Evolutionary conservation across 2,329 filamentous ascomycete genomes (phyloP), one percentile per base, ranked within the genome.

Genomic region (Trichoderma arundinaceum): DNA sequence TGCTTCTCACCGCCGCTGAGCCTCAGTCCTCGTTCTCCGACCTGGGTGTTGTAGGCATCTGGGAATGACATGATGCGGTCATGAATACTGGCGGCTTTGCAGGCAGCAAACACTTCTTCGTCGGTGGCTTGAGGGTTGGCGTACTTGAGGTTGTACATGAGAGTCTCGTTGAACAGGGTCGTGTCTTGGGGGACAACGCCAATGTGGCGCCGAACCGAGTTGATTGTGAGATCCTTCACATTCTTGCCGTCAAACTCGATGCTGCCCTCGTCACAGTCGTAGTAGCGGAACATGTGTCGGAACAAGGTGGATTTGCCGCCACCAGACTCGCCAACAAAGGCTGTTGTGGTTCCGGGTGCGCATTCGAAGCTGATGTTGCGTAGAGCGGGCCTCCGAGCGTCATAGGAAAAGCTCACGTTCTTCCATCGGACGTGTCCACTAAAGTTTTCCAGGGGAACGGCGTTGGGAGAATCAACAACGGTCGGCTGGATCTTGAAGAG

Each of bases 271-370:
- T 89, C 84, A 63, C 90, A 87, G 74, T 97, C 96, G 82, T 98
- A 99, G 78, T 97, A 99, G 17, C 95, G 91, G 83, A 97, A 98
- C 76, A 99, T 88, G 56, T 98, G 86, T 58, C 95, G 90, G 82
- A 99, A 97, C 32, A 99, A 86, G 0, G 95, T 99, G 2, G 94
- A 98, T 78, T 99, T 99, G 70, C 95, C 95, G 66, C 95, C 95
- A 52, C 95, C 95, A 38, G 94, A 98, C 77, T 98, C 94, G 69
- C 95, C 95, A 17, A 99, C 95, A 69, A 99, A 89, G 0, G 95
- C 95, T 6, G 94, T 99, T 0, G 94, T 98, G 0, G 93, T 97
- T 60, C 95, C 95, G 1, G 95, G 94, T 17, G 82, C 81, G 76
- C 94, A 97, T 69, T 90, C 89, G 77, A 99, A 98, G 69, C 86